Percentiles rank a stretch among this genome's conserved stretches.
phyloP scores from a whole-genome alignment of 345 rosid genomes.

The Brassica incana region DNA sequence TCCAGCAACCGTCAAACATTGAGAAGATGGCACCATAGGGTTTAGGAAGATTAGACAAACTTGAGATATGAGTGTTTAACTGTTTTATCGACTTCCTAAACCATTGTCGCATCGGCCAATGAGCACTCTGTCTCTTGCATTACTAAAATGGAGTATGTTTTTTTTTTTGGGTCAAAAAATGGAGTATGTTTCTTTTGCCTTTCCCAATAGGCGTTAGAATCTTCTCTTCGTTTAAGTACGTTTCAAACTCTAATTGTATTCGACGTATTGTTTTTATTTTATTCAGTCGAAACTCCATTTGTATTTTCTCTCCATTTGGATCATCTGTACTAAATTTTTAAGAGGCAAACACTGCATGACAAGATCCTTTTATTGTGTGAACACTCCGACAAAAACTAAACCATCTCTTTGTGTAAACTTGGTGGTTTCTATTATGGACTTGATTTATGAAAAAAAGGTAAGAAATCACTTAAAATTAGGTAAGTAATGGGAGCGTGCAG shows the following conservation, averaged over 20 bases:
- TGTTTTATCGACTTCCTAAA: slow-evolving; percentile 20
- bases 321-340: not conserved
- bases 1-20: not conserved
- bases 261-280: not conserved
- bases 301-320: not conserved
- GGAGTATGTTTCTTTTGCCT: slow-evolving; percentile 6
- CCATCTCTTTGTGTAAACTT: no score
- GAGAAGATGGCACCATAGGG: not conserved
- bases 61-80: slow-evolving; percentile 16
- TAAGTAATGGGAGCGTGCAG: no score
- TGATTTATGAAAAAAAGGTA: no score
- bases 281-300: not conserved
- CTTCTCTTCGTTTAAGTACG: not conserved
- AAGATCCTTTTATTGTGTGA: not conserved
- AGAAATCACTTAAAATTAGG: no score
- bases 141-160: not conserved
- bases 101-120: not conserved
- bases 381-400: no score
- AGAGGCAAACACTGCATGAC: slow-evolving; percentile 4
- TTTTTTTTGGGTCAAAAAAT: not conserved
- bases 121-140: slow-evolving; percentile 1
- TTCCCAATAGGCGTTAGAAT: not conserved
- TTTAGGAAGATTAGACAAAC: slow-evolving; percentile 1
- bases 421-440: no score
- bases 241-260: not conserved